Evolutionary conservation across 768 basidiomycete genomes (phyloP), one percentile per base, ranked within the genome.

Genomic region (Mycena belliarum): DNA sequence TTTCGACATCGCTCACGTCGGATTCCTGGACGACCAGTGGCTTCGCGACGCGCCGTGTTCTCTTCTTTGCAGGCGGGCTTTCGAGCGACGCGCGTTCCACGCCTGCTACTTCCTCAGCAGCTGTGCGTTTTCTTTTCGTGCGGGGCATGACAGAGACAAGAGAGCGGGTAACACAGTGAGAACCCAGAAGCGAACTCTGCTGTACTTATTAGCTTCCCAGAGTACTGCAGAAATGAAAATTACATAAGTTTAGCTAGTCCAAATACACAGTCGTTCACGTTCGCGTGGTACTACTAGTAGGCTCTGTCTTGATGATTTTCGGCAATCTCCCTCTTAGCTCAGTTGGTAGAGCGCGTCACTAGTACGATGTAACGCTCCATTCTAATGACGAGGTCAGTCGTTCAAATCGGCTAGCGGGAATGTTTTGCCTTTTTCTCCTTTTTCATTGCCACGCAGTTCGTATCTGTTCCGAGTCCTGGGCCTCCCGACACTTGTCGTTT

Each of bases 291-390:
- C n/a, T n/a, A n/a, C n/a, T n/a, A n/a, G n/a, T n/a, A n/a, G n/a
- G n/a, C n/a, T n/a, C n/a, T n/a, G n/a, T n/a, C n/a, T n/a, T n/a
- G n/a, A n/a, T n/a, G n/a, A n/a, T n/a, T n/a, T n/a, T n/a, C n/a
- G n/a, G n/a, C n/a, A n/a, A n/a, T n/a, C 25, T 57, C 56, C 56
- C 56, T 57, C 56, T 79, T 79, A 80, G 79, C 79, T 80, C 79
- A 80, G 78, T 73, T 73, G 78, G 77, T 78, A 79, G 77, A 79
- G 78, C 78, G 79, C 79, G 75, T 80, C 78, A 80, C 79, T 79
- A 77, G 77, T 77, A 77, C 57, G 1, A 18, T 32, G 14, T 32
- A 7, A 32, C 29, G n/a, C n/a, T n/a, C n/a, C n/a, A n/a, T n/a
- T 44, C 11, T 42, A 26, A 32, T 58, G 57, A 58, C 57, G 57